Percentiles rank a stretch among this genome's conserved stretches.
Conservation (phyloP, 768 basidiomycete species). For the Lentinula aciculospora region DNA sequence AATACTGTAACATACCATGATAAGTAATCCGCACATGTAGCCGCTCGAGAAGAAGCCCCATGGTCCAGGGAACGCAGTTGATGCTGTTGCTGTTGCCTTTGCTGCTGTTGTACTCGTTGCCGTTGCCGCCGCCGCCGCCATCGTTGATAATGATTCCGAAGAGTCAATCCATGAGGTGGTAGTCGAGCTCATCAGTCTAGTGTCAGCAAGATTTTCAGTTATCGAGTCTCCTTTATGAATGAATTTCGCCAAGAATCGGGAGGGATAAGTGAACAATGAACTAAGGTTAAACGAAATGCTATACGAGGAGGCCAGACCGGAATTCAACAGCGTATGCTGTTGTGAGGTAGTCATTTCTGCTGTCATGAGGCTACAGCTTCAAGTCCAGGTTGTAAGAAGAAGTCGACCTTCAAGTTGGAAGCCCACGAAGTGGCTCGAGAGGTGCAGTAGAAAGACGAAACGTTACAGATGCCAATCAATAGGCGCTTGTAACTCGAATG, state of each 20-base stretch:
- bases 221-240: conserved; percentile 27
- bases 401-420: background rate
- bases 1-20: conserved; percentile 43
- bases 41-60: conserved; percentile 72
- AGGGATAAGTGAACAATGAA: conserved; percentile 32
- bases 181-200: conserved; percentile 7
- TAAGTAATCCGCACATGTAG: conserved; percentile 60
- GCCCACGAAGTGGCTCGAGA: no score
- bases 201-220: conserved; percentile 10
- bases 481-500: background rate
- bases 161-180: conserved; percentile 5
- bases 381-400: background rate
- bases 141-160: conserved; percentile 9
- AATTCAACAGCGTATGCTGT: background rate
- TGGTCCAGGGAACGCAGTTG: conserved; percentile 42
- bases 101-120: background rate
- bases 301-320: conserved; percentile 13
- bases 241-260: conserved; percentile 32
- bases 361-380: background rate
- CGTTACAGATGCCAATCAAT: background rate
- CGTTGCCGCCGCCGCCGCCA: background rate
- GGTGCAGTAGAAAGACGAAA: background rate
- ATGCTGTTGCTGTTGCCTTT: background rate
- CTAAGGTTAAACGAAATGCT: conserved; percentile 37
- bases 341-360: background rate